Conservation (phyloP, 257 asterid genomes). For the Petrea volubilis region DNA sequence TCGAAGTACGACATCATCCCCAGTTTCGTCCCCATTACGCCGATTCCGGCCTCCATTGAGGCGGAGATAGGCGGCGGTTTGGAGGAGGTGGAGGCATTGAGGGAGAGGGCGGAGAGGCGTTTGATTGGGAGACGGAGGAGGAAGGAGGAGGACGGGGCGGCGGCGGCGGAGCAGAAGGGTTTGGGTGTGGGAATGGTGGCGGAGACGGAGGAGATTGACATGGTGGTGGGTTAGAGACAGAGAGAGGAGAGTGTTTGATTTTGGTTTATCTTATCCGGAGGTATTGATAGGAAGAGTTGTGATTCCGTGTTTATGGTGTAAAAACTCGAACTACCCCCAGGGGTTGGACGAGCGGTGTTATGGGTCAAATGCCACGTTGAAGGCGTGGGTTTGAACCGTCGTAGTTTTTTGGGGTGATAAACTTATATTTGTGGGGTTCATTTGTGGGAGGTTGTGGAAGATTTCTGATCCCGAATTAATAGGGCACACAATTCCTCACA, state of each 20-base stretch:
- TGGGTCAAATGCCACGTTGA: no score
- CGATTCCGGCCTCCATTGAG: constrained; percentile 71
- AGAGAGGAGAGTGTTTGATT: not conserved
- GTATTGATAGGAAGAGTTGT: no score
- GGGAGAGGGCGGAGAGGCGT: constrained; percentile 25
- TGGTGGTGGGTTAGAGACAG: constrained; percentile 10
- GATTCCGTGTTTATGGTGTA: no score
- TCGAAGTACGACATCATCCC: constrained; percentile 81
- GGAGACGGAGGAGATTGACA: constrained; percentile 43
- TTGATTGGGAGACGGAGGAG: constrained; percentile 34
- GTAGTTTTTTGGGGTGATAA: no score
- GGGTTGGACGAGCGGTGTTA: no score
- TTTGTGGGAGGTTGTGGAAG: no score
- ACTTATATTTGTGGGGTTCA: no score
- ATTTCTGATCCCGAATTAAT: no score
- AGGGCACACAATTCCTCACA: no score
- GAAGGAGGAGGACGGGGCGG: constrained; percentile 35
- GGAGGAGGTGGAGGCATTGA: constrained; percentile 20
- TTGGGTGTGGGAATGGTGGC: constrained; percentile 31
- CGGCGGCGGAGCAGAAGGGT: not conserved
- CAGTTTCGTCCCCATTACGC: constrained; percentile 69
- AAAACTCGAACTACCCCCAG: no score
- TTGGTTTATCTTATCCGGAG: not conserved
- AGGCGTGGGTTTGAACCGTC: no score
- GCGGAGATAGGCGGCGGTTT: constrained; percentile 31